phyloP scores from a whole-genome alignment of 2,329 filamentous ascomycete species.

The Hypomyces rosellus region DNA sequence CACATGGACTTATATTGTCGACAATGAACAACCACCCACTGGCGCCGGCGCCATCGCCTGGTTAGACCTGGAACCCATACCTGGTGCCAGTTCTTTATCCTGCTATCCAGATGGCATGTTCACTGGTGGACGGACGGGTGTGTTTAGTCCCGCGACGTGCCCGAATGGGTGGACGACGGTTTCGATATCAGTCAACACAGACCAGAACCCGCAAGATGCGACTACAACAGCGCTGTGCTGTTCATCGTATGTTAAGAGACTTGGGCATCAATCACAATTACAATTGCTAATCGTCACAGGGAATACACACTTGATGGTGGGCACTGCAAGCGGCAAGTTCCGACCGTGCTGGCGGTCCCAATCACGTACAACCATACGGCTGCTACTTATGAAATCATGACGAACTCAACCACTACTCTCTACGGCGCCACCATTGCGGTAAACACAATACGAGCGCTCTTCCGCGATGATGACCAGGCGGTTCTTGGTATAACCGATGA shows the following conservation, averaged over 20 bases:
- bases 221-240: slow-evolving; percentile 37
- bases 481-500: slow-evolving; percentile 29
- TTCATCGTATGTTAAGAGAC: slow-evolving; percentile 30
- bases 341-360: slow-evolving; percentile 31
- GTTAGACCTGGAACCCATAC: slow-evolving; percentile 30
- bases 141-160: slow-evolving; percentile 35
- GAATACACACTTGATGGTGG: slow-evolving; percentile 29
- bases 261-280: background rate
- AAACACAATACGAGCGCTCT: slow-evolving; percentile 32
- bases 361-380: slow-evolving; percentile 31
- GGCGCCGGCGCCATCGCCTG: slow-evolving; percentile 27
- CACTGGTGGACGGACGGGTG: slow-evolving; percentile 27
- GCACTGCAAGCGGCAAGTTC: slow-evolving; percentile 29
- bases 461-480: slow-evolving; percentile 29
- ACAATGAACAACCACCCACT: slow-evolving; percentile 18
- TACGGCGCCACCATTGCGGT: slow-evolving; percentile 32
- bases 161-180: slow-evolving; percentile 36
- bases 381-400: slow-evolving; percentile 27
- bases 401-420: slow-evolving; percentile 31
- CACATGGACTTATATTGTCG: slow-evolving; percentile 33
- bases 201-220: slow-evolving; percentile 20
- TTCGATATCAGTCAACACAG: slow-evolving; percentile 24
- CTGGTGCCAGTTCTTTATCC: slow-evolving; percentile 31
- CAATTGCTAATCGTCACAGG: slow-evolving; percentile 19
- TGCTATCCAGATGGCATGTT: slow-evolving; percentile 38